A percentile compares a stretch with the other conserved stretches of the same genome.
These are phyloP conservation scores for Ambispora gerdemannii DNA, from an alignment of 192 early-diverging fungal genomes.

Conservation along the genomic window DNA sequence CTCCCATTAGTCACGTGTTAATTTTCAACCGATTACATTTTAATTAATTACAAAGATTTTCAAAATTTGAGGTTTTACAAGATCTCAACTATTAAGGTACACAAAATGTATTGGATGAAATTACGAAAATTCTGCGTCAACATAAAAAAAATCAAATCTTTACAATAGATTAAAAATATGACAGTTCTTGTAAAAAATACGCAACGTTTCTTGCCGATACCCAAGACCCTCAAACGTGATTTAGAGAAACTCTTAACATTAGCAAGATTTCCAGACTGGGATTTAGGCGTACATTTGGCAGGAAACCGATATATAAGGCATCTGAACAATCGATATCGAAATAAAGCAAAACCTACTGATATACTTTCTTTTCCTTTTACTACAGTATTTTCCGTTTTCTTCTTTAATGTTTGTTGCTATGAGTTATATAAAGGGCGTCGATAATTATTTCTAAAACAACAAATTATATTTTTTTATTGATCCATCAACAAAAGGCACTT, in stretches of 20 bases:
- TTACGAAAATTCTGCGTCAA: no score
- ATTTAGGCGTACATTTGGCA: constrained; percentile 58
- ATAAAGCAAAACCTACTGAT: constrained; percentile 54
- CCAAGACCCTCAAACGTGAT: neutral
- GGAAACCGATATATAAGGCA: constrained; percentile 45
- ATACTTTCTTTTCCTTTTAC: constrained; percentile 68
- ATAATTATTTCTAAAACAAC: neutral
- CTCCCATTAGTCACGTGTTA: no score
- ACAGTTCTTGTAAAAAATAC: constrained; percentile 18
- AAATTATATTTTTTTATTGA: neutral
- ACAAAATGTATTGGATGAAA: no score
- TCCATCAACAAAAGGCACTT: constrained; percentile 28
- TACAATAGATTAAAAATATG: no score
- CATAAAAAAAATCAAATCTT: no score
- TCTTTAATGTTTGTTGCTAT: neutral
- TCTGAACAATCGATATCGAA: constrained; percentile 53
- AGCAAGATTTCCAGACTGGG: constrained; percentile 55
- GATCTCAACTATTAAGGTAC: no score
- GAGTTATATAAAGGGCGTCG: neutral
- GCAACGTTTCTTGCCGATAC: constrained; percentile 4
- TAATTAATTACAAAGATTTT: no score
- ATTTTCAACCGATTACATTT: no score
- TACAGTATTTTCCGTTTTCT: constrained; percentile 26
- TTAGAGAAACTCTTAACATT: constrained; percentile 46
- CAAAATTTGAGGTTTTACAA: no score